Evolutionary conservation across 345 rosid genomes (phyloP).

Genomic region (Rhodomyrtus tomentosa): DNA sequence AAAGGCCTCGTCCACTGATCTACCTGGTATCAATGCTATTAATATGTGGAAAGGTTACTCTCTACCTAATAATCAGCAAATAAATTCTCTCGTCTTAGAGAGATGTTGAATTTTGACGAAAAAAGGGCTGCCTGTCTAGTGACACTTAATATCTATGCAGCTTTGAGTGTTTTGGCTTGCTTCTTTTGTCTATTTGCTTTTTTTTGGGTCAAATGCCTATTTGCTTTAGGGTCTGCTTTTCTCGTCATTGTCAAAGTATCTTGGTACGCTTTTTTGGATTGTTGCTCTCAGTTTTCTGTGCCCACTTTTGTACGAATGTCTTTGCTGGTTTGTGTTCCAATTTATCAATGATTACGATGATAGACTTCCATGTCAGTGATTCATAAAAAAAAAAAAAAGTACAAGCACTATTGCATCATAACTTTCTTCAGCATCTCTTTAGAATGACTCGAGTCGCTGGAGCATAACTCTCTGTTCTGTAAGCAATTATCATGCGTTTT

Average conservation of each 20-base stretch:
- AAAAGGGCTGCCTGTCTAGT: not conserved
- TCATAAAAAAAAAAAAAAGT: not conserved
- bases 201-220: not conserved
- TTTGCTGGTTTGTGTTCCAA: not conserved
- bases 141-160: not conserved
- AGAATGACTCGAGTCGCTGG: not conserved
- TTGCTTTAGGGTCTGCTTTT: not conserved
- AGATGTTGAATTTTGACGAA: not conserved
- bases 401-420: not conserved
- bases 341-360: not conserved
- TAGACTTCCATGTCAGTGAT: not conserved
- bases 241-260: not conserved
- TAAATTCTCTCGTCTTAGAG: not conserved
- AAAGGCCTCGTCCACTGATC: not conserved
- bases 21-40: not conserved
- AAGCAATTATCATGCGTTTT: not conserved
- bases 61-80: not conserved
- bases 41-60: not conserved
- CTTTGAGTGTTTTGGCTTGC: not conserved
- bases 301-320: not conserved
- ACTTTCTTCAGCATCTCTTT: not conserved
- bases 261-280: not conserved
- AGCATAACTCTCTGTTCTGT: not conserved
- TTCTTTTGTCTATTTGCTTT: not conserved
- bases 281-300: not conserved